These are phyloP conservation scores for Epichloe gansuensis DNA, from an alignment of 2,329 filamentous ascomycete species.

Conservation along the genomic window DNA sequence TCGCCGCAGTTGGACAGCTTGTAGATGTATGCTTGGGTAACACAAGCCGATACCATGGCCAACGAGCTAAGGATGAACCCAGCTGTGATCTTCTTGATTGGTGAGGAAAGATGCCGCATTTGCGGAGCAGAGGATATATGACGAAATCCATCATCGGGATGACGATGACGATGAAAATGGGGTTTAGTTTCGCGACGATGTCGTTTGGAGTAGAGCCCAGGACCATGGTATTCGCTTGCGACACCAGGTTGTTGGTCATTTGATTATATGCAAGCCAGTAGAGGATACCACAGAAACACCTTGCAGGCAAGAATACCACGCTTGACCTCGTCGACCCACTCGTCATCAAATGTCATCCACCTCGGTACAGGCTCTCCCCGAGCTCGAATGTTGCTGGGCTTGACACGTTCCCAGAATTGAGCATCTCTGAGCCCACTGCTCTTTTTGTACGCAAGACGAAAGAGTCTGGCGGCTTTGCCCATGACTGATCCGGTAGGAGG, in stretches of 20 bases:
- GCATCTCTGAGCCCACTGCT: conserved; percentile 34
- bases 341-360: conserved; percentile 73
- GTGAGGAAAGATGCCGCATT: conserved; percentile 54
- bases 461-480: background rate
- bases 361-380: conserved; percentile 36
- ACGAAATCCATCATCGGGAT: conserved; percentile 58
- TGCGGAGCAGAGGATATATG: conserved; percentile 56
- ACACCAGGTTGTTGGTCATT: conserved; percentile 46
- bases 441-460: conserved; percentile 42
- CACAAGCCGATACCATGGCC: conserved; percentile 45
- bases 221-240: conserved; percentile 53
- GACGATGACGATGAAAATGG: conserved; percentile 60
- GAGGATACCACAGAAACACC: conserved; percentile 58
- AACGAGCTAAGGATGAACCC: conserved; percentile 54
- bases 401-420: conserved; percentile 49
- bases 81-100: conserved; percentile 62
- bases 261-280: conserved; percentile 43
- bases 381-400: conserved; percentile 48
- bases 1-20: conserved; percentile 45
- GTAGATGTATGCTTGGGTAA: conserved; percentile 52
- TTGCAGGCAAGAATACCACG: conserved; percentile 56
- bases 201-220: conserved; percentile 66
- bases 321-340: conserved; percentile 64
- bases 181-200: conserved; percentile 61
- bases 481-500: background rate